Base-by-base conservation (phyloP, 2,329 filamentous ascomycete genomes). In the Talaromyces islandicus region DNA sequence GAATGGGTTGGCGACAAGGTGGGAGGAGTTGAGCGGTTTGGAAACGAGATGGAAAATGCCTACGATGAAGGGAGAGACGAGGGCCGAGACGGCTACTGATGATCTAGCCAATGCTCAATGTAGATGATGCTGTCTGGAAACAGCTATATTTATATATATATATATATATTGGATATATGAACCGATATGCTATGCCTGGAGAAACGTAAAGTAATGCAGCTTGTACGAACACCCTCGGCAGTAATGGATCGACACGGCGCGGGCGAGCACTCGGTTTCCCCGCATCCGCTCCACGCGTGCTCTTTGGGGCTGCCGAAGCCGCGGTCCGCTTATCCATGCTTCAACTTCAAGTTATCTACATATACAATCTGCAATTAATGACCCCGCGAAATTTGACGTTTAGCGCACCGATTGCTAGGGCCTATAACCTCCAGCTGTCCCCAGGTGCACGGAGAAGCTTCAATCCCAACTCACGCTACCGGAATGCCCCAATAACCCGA, bases 11-110 rank as follows among this genome's bases (percentile, higher is more conserved):
- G 78, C 2, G 68, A 75, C 29, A 71, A 73, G 58, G 77, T 78
- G 4, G 78, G 77, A 6, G 69, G 70, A 50, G 76, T 79, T 5
- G 77, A 80, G 67, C 61, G 71, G 35, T 79, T 77, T 61, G 77
- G 70, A 0, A 75, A 79, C 61, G 66, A 76, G 51, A 64, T 80
- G 19, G 75, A 75, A 43, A 64, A 77, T 68, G 70, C 76, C 14
- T 80, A 79, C 65, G 78, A 81, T 64, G 68, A 72, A 58, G 77
- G 77, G 4, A 67, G 71, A 57, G 69, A 58, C 4, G 67, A 70
- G 59, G 68, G 66, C 17, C 51, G 72, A 70, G 64, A 62, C 25
- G 68, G 65, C 25, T 62, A 52, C 54, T 62, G 48, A 62, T 46
- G 29, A 19, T 14, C 19, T 12, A 3, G 43, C 6, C 43, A 25